Conservation (phyloP, 129 eudicot genomes). For the Ambrosia trifida region DNA sequence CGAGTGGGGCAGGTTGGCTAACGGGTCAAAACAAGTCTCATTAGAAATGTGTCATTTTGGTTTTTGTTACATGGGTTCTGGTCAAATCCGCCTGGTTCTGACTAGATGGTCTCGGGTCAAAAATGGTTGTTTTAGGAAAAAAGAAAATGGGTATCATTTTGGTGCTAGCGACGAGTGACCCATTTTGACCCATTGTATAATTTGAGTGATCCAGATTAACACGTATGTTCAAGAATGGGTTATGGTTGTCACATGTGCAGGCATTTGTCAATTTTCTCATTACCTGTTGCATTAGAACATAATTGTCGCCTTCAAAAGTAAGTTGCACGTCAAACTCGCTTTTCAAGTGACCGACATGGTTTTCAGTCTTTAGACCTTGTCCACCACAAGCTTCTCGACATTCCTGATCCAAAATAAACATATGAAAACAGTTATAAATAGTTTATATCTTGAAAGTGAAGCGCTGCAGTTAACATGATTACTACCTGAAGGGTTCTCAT, state of each 20-base stretch:
- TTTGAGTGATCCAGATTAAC: not conserved
- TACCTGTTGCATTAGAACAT: conserved; percentile 98
- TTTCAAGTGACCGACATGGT: conserved; percentile 81
- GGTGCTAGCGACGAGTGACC: not conserved
- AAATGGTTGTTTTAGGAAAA: no score
- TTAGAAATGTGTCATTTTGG: not conserved
- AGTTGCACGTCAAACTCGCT: conserved; percentile 85
- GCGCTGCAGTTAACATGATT: not conserved
- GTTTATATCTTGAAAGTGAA: not conserved
- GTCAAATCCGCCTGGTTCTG: not conserved
- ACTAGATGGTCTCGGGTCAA: no score
- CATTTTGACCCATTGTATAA: not conserved
- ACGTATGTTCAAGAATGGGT: not conserved
- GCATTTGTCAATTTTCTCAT: not conserved
- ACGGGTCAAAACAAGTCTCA: not conserved
- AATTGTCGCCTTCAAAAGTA: conserved; percentile 92
- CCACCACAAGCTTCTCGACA: conserved; percentile 93
- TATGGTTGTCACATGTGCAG: not conserved
- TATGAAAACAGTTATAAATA: not conserved
- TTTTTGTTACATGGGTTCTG: not conserved
- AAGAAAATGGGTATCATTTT: no score
- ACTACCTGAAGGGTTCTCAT: conserved; percentile 90
- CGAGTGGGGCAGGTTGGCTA: not conserved
- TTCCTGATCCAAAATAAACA: conserved; percentile 43
- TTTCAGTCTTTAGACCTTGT: conserved; percentile 78